Evolutionary conservation across 331 rosid genomes (phyloP).

Genomic region (Malus hybrid): DNA sequence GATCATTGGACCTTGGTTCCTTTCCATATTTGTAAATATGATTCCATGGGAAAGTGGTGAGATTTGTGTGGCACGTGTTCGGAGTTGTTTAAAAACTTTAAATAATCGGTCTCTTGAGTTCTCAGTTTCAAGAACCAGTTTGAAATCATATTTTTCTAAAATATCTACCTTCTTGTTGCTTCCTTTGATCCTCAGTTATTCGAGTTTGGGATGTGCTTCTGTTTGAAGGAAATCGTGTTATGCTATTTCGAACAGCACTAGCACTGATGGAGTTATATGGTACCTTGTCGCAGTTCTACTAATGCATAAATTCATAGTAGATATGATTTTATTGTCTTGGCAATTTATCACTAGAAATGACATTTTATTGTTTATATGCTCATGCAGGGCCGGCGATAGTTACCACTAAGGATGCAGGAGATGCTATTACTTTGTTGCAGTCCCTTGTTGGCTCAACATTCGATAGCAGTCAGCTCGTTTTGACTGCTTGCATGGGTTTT

Average conservation of each 20-base stretch:
- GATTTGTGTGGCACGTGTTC: conserved; percentile 15
- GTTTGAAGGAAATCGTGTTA: conserved; percentile 87
- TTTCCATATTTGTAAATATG: conserved; percentile 85
- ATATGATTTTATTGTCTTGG: conserved; percentile 11
- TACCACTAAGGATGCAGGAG: conserved; percentile 84
- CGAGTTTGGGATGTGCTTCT: conserved; percentile 95
- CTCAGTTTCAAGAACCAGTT: conserved; percentile 1
- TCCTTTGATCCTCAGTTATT: conserved; percentile 47
- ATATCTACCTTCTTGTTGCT: conserved; percentile 19
- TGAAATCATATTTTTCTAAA: conserved; percentile 9
- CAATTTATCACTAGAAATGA: not conserved
- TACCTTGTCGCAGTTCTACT: conserved; percentile 26
- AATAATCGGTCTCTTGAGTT: too few species aligned
- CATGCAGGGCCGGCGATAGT: conserved; percentile 68
- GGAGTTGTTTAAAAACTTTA: not conserved
- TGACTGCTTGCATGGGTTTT: conserved; percentile 95
- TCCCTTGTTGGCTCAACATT: conserved; percentile 85
- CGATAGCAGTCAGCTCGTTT: conserved; percentile 90
- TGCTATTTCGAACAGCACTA: conserved; percentile 90
- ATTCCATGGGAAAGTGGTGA: conserved; percentile 99
- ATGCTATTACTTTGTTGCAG: conserved; percentile 79
- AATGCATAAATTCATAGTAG: not conserved
- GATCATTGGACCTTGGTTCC: conserved; percentile 95
- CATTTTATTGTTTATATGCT: conserved; percentile 7
- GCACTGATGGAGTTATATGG: conserved; percentile 92